Percentiles rank a stretch among this genome's conserved stretches.
Conservation (phyloP, 495 filamentous ascomycete genomes). For the Pseudomonodictys pantanalensis region DNA sequence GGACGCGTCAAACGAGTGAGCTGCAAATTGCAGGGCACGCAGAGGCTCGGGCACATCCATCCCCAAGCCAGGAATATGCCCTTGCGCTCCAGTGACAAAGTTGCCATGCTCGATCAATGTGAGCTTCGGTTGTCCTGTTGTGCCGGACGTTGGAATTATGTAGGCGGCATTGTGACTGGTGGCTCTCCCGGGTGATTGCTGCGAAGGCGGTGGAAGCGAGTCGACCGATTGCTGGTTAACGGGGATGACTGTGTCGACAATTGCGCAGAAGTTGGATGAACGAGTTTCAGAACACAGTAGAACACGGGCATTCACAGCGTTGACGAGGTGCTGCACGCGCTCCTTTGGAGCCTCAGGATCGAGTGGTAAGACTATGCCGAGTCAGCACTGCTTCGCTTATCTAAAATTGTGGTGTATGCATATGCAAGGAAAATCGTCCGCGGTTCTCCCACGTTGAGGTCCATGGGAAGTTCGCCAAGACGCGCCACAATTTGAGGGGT, state of each 20-base stretch:
- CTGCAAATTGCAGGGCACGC: constrained; percentile 54
- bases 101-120: constrained; percentile 50
- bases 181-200: background rate
- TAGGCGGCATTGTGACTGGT: constrained; percentile 44
- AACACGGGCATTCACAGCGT: constrained; percentile 48
- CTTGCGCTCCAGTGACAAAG: constrained; percentile 49
- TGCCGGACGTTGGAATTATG: constrained; percentile 53
- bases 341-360: constrained; percentile 57
- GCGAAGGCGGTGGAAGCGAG: background rate
- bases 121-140: constrained; percentile 52
- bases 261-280: background rate
- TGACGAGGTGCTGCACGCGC: constrained; percentile 54
- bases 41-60: constrained; percentile 40
- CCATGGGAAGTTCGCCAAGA: too few species aligned
- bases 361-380: constrained; percentile 49
- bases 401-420: too few species aligned
- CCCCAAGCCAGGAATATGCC: constrained; percentile 43
- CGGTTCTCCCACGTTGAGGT: too few species aligned
- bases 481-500: too few species aligned
- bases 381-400: constrained; percentile 27
- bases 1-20: constrained; percentile 55
- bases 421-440: too few species aligned
- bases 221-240: constrained; percentile 16
- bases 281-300: constrained; percentile 52
- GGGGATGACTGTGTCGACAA: constrained; percentile 8